Conservation (phyloP, 345 rosid genomes). For the Turritis glabra region DNA sequence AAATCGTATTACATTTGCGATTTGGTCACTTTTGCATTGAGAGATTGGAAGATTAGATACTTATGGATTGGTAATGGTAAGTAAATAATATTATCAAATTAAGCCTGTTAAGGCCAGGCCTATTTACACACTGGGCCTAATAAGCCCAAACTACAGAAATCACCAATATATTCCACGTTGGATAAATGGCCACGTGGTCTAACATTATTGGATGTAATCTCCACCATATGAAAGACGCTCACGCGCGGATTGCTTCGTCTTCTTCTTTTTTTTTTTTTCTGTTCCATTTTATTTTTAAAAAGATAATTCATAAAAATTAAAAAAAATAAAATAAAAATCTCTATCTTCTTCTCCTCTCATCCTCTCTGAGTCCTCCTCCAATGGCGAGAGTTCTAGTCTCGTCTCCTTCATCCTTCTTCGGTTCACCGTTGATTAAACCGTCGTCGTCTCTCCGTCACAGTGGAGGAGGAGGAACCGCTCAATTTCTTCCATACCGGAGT, state of each 20-base stretch:
- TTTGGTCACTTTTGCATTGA: no score
- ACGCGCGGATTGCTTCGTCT: slow-evolving; percentile 17
- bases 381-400: slow-evolving; percentile 90
- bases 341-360: slow-evolving; percentile 32
- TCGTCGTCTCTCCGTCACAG: slow-evolving; percentile 48
- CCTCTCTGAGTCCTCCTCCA: slow-evolving; percentile 18
- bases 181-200: slow-evolving; percentile 22
- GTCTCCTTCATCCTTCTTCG: slow-evolving; percentile 69
- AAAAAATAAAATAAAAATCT: not conserved
- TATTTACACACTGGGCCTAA: no score
- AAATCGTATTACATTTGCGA: no score
- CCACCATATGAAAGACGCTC: slow-evolving; percentile 14
- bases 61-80: no score
- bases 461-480: slow-evolving; percentile 27
- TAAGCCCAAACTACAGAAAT: not conserved
- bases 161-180: slow-evolving; percentile 27
- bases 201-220: slow-evolving; percentile 6
- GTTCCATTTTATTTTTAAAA: slow-evolving; percentile 3
- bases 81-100: no score
- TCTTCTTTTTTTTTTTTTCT: no score
- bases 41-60: no score
- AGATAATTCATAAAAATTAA: not conserved
- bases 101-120: no score
- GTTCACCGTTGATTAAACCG: slow-evolving; percentile 49
- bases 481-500: slow-evolving; percentile 53